phyloP scores from a whole-genome alignment of 306 rosid species.

The Fragaria ananassa region DNA sequence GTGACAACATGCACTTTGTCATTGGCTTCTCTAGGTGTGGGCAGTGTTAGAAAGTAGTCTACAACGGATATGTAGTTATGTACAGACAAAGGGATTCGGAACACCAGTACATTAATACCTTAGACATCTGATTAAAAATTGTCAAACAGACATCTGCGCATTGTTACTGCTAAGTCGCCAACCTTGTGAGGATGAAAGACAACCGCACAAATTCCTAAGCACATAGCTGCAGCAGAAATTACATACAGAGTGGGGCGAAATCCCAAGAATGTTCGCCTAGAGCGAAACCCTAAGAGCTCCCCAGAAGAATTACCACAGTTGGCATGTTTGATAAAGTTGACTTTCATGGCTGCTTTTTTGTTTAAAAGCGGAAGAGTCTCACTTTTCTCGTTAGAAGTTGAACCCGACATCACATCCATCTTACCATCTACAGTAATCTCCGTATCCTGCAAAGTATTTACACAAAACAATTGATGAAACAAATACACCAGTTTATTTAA shows the following conservation, averaged over 20 bases:
- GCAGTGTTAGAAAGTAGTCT: conserved; percentile 7
- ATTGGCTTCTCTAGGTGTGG: conserved; percentile 3
- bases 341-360: conserved; percentile 38
- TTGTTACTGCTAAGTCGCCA: conserved; percentile 63
- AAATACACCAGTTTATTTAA: neutral
- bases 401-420: conserved; percentile 30
- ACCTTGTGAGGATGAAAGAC: conserved; percentile 75
- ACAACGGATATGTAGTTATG: conserved; percentile 2
- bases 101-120: neutral
- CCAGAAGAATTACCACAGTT: conserved; percentile 26
- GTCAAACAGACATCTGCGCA: conserved; percentile 76
- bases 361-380: conserved; percentile 54
- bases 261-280: conserved; percentile 36
- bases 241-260: conserved; percentile 54
- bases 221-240: conserved; percentile 54
- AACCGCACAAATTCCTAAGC: conserved; percentile 72
- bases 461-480: neutral
- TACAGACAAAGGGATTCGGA: neutral
- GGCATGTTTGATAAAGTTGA: conserved; percentile 30
- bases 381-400: conserved; percentile 29
- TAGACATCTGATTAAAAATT: conserved; percentile 17
- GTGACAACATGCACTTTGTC: neutral
- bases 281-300: conserved; percentile 38
- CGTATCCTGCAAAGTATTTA: conserved; percentile 49
- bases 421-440: conserved; percentile 34